Percentiles rank a stretch among this genome's conserved stretches.
Evolutionary conservation across 2,329 filamentous ascomycete species (phyloP).

Genomic region (Allantophomopsis lycopodina): DNA sequence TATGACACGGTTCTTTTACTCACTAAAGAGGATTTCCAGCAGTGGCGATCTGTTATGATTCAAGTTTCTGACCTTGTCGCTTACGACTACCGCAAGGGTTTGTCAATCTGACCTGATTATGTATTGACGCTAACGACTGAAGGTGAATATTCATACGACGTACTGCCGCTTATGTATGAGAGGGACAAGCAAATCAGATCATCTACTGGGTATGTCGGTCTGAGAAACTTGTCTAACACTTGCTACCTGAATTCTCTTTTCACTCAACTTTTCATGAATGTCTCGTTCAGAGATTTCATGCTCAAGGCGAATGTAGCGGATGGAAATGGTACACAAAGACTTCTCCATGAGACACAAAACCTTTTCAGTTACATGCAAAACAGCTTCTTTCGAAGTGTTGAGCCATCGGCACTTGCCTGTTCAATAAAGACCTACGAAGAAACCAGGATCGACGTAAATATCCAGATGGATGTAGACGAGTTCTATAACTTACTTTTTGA

Average conservation of each 20-base stretch:
- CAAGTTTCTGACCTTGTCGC: constrained; percentile 27
- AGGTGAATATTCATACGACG: constrained; percentile 26
- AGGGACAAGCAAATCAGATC: constrained; percentile 56
- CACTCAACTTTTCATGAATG: constrained; percentile 93
- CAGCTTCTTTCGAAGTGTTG: constrained; percentile 58
- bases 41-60: constrained; percentile 36
- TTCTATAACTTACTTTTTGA: constrained; percentile 94
- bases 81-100: neutral
- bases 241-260: constrained; percentile 95
- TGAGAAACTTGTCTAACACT: constrained; percentile 89
- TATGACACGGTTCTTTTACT: constrained; percentile 45
- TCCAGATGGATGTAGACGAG: constrained; percentile 97
- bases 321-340: constrained; percentile 39
- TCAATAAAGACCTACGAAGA: constrained; percentile 77
- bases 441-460: constrained; percentile 66
- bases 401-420: constrained; percentile 58
- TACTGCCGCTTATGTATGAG: constrained; percentile 49
- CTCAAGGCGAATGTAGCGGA: constrained; percentile 45
- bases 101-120: neutral
- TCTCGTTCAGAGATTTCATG: constrained; percentile 75
- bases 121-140: neutral
- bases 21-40: constrained; percentile 32
- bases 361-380: constrained; percentile 82
- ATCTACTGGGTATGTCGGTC: constrained; percentile 68
- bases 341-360: constrained; percentile 66